These are phyloP conservation scores for Fusarium tupiense DNA, from an alignment of 2,329 filamentous ascomycete genomes.

Conservation along the genomic window DNA sequence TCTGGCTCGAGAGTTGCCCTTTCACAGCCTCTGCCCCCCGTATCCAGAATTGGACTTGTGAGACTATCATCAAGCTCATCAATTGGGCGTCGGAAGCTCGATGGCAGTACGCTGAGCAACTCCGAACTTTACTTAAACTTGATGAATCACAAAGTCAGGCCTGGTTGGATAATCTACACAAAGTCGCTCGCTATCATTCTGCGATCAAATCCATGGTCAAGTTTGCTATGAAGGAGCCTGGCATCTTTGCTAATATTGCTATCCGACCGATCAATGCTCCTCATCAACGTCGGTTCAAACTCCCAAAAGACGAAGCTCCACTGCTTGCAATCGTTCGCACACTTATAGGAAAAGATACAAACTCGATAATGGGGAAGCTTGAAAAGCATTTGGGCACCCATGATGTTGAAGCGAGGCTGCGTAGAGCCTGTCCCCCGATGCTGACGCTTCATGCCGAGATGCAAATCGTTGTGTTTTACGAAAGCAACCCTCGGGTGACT, in stretches of 20 bases:
- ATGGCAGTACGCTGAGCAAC: slow-evolving; percentile 37
- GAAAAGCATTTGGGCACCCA: not conserved
- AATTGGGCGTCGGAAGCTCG: slow-evolving; percentile 42
- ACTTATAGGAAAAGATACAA: not conserved
- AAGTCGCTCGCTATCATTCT: slow-evolving; percentile 43
- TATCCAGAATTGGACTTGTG: not conserved
- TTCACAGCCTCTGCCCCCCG: not conserved
- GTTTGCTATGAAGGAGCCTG: slow-evolving; percentile 37
- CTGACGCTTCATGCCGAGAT: slow-evolving; percentile 47
- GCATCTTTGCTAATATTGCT: slow-evolving; percentile 17
- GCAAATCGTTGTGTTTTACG: slow-evolving; percentile 47
- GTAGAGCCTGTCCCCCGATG: slow-evolving; percentile 26
- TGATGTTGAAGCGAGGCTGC: slow-evolving; percentile 20
- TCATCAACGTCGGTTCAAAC: not conserved
- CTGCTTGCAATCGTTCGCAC: not conserved
- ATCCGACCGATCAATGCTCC: not conserved
- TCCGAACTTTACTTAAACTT: slow-evolving; percentile 22
- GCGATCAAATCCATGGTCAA: slow-evolving; percentile 45
- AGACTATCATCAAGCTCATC: not conserved
- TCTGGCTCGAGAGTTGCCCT: not conserved
- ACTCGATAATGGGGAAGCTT: slow-evolving; percentile 19
- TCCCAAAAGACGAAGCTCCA: not conserved
- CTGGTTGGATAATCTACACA: slow-evolving; percentile 36
- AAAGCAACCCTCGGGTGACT: slow-evolving; percentile 31
- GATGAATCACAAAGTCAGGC: not conserved